These are phyloP conservation scores for Coelastrella sp. DNA, from an alignment of 139 green algal species.

Conservation along the genomic window DNA sequence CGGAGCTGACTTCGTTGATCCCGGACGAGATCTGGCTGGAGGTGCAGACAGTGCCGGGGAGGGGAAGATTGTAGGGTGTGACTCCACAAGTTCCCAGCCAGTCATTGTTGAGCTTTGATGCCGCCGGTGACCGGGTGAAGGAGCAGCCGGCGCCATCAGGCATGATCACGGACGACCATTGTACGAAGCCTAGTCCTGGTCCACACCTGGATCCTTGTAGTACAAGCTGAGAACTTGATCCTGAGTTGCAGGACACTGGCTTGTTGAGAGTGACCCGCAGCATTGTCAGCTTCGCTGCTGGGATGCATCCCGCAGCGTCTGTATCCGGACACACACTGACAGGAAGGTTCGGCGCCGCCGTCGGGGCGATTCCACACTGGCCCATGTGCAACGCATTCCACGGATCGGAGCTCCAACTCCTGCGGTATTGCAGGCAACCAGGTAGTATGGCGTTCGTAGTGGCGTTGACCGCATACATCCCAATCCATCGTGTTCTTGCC, in stretches of 20 bases:
- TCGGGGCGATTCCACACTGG: conserved; percentile 19
- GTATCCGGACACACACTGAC: neutral
- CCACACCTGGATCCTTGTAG: conserved; percentile 21
- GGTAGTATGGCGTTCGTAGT: neutral
- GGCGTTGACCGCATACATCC: conserved; percentile 41
- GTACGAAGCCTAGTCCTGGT: conserved; percentile 38
- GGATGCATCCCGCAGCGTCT: neutral
- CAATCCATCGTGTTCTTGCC: conserved; percentile 18
- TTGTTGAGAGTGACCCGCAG: neutral
- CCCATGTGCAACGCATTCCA: conserved; percentile 28
- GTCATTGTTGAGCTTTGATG: conserved; percentile 1
- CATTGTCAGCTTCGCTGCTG: neutral
- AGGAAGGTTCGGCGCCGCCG: neutral
- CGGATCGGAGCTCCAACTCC: neutral
- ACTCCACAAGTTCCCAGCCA: conserved; percentile 35
- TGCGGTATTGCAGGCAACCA: conserved; percentile 21
- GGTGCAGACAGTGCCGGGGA: conserved; percentile 1
- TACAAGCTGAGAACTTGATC: neutral
- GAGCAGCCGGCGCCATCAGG: conserved; percentile 8
- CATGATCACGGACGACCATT: conserved; percentile 19
- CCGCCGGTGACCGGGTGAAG: neutral
- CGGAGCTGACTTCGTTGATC: neutral
- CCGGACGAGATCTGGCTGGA: neutral
- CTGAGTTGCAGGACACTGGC: neutral
- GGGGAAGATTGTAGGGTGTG: neutral